Evolutionary conservation across 2,329 filamentous ascomycete species (phyloP).

Genomic region (Fusarium domesticum): DNA sequence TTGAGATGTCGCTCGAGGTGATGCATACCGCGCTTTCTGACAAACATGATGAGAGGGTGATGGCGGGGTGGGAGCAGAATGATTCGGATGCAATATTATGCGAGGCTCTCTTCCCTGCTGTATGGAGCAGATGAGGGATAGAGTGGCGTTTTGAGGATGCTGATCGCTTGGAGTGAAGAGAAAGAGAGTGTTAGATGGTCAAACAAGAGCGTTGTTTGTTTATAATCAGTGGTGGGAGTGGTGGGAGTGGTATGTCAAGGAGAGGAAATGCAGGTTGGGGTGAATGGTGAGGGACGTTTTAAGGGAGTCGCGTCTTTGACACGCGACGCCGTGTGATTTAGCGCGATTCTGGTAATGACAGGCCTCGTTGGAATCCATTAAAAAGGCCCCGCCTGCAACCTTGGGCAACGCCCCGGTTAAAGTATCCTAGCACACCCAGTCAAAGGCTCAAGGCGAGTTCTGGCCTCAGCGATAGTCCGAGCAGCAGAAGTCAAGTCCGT

Average conservation of each 20-base stretch:
- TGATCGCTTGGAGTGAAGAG: slow-evolving; percentile 14
- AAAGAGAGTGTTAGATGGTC: slow-evolving; percentile 4
- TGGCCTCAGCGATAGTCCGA: not conserved
- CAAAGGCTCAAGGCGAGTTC: too few species aligned
- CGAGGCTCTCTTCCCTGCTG: slow-evolving; percentile 27
- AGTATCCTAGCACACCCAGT: not conserved
- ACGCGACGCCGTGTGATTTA: slow-evolving; percentile 36
- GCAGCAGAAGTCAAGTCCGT: not conserved
- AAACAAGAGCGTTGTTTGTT: slow-evolving; percentile 1
- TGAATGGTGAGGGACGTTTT: slow-evolving; percentile 35
- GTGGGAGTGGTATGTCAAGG: slow-evolving; percentile 24
- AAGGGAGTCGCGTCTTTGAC: slow-evolving; percentile 35
- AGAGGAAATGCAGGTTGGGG: slow-evolving; percentile 24
- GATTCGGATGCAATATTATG: slow-evolving; percentile 19
- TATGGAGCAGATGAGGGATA: slow-evolving; percentile 24
- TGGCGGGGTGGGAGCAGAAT: slow-evolving; percentile 19
- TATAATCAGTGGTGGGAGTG: slow-evolving; percentile 6
- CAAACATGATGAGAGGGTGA: slow-evolving; percentile 50
- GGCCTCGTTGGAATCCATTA: slow-evolving; percentile 28
- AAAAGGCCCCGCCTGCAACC: slow-evolving; percentile 27
- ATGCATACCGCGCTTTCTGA: slow-evolving; percentile 60
- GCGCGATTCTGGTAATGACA: slow-evolving; percentile 30
- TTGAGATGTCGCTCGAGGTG: slow-evolving; percentile 2
- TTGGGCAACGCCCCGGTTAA: slow-evolving; percentile 24
- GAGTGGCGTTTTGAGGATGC: slow-evolving; percentile 18